Percentiles rank a stretch among this genome's conserved stretches.
Evolutionary conservation across 257 asterid genomes (phyloP).

Genomic region (Jaltomata sinuosa): DNA sequence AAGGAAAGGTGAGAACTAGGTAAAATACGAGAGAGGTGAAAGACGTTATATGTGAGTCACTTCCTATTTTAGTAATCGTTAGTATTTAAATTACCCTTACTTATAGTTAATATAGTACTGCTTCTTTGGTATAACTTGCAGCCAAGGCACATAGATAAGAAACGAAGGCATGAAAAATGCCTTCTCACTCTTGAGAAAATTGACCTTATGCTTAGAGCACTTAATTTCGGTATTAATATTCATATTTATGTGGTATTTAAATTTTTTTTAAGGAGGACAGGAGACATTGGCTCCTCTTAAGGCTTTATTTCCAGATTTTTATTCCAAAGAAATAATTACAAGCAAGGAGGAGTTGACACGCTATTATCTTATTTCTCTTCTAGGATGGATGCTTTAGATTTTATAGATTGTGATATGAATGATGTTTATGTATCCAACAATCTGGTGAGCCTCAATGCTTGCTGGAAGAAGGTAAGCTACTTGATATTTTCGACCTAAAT

Average conservation of each 20-base stretch:
- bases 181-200: too few relatives aligned
- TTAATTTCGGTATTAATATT: constrained; percentile 13
- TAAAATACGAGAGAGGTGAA: background rate
- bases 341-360: constrained; percentile 45
- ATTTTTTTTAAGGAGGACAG: constrained; percentile 28
- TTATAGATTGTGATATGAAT: constrained; percentile 65
- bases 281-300: constrained; percentile 22
- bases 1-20: background rate
- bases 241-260: constrained; percentile 66
- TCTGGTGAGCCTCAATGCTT: constrained; percentile 53
- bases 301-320: constrained; percentile 56
- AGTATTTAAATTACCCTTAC: background rate
- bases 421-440: constrained; percentile 66
- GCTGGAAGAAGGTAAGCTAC: constrained; percentile 52
- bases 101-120: background rate
- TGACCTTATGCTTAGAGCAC: too few relatives aligned
- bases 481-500: background rate
- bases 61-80: background rate
- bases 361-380: constrained; percentile 44
- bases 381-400: constrained; percentile 72
- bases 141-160: background rate
- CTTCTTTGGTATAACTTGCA: constrained; percentile 13
- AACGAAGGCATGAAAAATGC: too few relatives aligned
- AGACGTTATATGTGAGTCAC: constrained; percentile 36
- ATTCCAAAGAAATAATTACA: constrained; percentile 53